Evolutionary conservation across 75 land plant species (phyloP).

Genomic region (Selaginella tamariscina): DNA sequence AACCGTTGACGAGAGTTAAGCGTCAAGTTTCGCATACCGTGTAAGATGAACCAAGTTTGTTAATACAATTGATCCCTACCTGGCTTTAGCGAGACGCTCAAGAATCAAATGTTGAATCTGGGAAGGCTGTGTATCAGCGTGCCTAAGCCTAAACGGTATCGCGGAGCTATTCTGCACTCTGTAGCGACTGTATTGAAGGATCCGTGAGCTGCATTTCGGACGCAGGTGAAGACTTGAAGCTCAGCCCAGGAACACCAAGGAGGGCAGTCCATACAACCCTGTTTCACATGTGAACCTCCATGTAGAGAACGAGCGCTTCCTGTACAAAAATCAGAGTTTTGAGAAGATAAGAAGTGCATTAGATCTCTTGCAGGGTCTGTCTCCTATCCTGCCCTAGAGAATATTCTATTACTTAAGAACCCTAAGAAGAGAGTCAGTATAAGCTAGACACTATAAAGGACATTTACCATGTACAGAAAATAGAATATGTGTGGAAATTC

Average conservation of each 20-base stretch:
- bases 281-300: background rate
- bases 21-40: slow-evolving; percentile 71
- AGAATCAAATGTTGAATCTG: slow-evolving; percentile 40
- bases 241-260: background rate
- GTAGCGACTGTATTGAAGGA: background rate
- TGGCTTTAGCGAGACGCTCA: slow-evolving; percentile 65
- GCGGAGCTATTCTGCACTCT: background rate
- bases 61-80: slow-evolving; percentile 47
- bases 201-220: background rate
- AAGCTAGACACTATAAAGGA: too few relatives aligned
- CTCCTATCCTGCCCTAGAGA: too few relatives aligned
- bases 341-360: too few relatives aligned
- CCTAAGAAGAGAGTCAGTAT: too few relatives aligned
- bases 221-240: background rate
- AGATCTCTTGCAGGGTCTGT: too few relatives aligned
- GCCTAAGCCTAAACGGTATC: slow-evolving; percentile 13
- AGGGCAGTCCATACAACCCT: background rate
- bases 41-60: slow-evolving; percentile 69
- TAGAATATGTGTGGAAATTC: too few relatives aligned
- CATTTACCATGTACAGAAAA: too few relatives aligned
- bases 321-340: too few relatives aligned
- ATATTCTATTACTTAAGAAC: too few relatives aligned
- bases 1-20: slow-evolving; percentile 58
- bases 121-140: slow-evolving; percentile 35
- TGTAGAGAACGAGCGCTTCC: too few relatives aligned